Base-by-base conservation (phyloP, 164 flowering plant species). In the Cinnamomum micranthum region DNA sequence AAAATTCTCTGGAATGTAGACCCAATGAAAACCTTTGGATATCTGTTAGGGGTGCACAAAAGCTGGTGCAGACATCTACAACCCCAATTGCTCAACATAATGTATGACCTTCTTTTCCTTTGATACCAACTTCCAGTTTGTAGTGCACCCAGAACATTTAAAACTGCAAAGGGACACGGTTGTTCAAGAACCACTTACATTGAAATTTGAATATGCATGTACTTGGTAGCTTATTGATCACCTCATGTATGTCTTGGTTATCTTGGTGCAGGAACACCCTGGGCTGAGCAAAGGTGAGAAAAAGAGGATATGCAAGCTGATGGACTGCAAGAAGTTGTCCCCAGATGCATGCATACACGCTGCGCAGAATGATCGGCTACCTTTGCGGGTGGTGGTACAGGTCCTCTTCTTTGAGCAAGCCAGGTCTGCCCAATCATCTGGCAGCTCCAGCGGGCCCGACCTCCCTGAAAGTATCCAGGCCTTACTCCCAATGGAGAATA, bases 381-480 rank as follows among this genome's bases (percentile, higher is more conserved):
- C 97, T 1, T 52, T 94, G 55, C 88, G 98, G 31, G 88, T 91
- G 0, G 91, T 94, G 0, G 97, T 96, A 22, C 99, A 96, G 76
- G 94, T 96, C 12, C 97, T 96, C 81, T 96, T 90, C 79, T 92
- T 94, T 65, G 99, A 96, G 89, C 98, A 96, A 82, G 91, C 85
- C 19, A 84, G 96, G 33, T 86, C 89, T 47, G 81, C 88, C 60
- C 83, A 90, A 23, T 68, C 84, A 7, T 87, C 91, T 6, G 69
- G 64, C 11, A 87, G 90, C 4, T 15, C 60, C 60, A 69, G 86
- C 68, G 83, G 83, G 4, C 90, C 92, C 1, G 92, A 90, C 75
- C 88, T 88, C 6, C 90, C 91, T 5, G 87, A 77, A 25, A 76
- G 71, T 78, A 83, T 89, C 68, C 82, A 78, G 51, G 82, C 85